Evolutionary conservation across 2,329 filamentous ascomycete genomes (phyloP).

Genomic region (Pestalotiopsis sp.): DNA sequence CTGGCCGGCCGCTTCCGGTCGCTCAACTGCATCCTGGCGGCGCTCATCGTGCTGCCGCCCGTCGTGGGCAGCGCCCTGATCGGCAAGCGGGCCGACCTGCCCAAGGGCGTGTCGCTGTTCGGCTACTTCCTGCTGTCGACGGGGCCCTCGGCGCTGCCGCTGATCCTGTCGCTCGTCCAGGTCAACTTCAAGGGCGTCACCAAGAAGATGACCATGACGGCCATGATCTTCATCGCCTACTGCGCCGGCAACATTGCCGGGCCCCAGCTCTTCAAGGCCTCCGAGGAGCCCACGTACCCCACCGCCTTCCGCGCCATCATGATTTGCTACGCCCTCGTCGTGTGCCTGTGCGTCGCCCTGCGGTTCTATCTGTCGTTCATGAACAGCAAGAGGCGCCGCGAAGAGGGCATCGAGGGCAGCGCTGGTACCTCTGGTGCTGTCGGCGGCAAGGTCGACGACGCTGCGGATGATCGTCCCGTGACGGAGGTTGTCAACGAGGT

Average conservation of each 20-base stretch:
- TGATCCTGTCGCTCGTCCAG: constrained; percentile 57
- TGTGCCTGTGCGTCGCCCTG: constrained; percentile 45
- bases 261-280: constrained; percentile 55
- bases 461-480: constrained; percentile 25
- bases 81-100: constrained; percentile 44
- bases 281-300: constrained; percentile 53
- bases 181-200: constrained; percentile 60
- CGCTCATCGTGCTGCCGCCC: constrained; percentile 51
- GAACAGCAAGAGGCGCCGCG: constrained; percentile 44
- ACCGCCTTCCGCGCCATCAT: constrained; percentile 60
- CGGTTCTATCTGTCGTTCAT: constrained; percentile 49
- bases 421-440: constrained; percentile 44
- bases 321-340: constrained; percentile 56
- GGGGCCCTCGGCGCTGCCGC: constrained; percentile 55
- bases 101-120: constrained; percentile 50
- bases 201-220: constrained; percentile 63
- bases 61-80: constrained; percentile 57
- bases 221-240: constrained; percentile 57
- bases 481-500: constrained; percentile 36
- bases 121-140: constrained; percentile 61
- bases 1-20: constrained; percentile 54
- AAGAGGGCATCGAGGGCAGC: constrained; percentile 49
- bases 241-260: constrained; percentile 60
- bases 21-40: constrained; percentile 54
- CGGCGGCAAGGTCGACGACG: constrained; percentile 37